phyloP scores from a whole-genome alignment of 1,284 basidiomycete genomes.

The Porogramme epimiltina region DNA sequence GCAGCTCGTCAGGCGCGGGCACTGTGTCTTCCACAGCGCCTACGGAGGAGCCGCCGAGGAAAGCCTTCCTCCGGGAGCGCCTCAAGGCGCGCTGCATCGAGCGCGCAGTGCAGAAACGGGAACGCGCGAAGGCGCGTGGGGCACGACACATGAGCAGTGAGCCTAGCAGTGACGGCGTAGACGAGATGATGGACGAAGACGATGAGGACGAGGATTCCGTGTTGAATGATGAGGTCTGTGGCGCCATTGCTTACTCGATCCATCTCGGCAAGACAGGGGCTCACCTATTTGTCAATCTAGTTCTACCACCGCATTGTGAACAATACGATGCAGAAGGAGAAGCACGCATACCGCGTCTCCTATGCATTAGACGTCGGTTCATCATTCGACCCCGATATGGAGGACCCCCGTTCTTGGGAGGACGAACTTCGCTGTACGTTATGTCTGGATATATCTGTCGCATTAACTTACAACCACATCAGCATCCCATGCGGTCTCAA shows the following conservation, averaged over 20 bases:
- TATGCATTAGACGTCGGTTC: conserved; percentile 72
- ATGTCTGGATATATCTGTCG: not conserved
- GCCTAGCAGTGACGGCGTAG: conserved; percentile 54
- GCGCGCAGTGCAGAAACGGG: conserved; percentile 55
- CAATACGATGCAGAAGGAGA: conserved; percentile 47
- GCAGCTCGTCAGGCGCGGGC: conserved; percentile 3
- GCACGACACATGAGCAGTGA: conserved; percentile 35
- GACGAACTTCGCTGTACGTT: conserved; percentile 46
- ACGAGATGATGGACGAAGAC: conserved; percentile 52
- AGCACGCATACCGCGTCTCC: conserved; percentile 57
- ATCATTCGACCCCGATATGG: conserved; percentile 70
- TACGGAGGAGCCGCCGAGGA: conserved; percentile 40
- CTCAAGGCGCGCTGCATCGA: conserved; percentile 63
- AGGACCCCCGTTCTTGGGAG: conserved; percentile 63
- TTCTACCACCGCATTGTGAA: conserved; percentile 66
- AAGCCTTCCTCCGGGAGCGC: conserved; percentile 57
- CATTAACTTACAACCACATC: conserved; percentile 1
- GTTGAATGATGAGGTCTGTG: conserved; percentile 63
- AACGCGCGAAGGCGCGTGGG: conserved; percentile 42
- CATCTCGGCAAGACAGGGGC: not conserved
- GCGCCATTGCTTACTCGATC: not conserved
- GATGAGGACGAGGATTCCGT: conserved; percentile 46
- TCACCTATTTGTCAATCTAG: conserved; percentile 33
- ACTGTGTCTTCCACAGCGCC: conserved; percentile 1
- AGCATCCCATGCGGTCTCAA: conserved; percentile 10